These are phyloP conservation scores for Angomonas desouzai DNA, from an alignment of 208 protist species.

Conservation along the genomic window DNA sequence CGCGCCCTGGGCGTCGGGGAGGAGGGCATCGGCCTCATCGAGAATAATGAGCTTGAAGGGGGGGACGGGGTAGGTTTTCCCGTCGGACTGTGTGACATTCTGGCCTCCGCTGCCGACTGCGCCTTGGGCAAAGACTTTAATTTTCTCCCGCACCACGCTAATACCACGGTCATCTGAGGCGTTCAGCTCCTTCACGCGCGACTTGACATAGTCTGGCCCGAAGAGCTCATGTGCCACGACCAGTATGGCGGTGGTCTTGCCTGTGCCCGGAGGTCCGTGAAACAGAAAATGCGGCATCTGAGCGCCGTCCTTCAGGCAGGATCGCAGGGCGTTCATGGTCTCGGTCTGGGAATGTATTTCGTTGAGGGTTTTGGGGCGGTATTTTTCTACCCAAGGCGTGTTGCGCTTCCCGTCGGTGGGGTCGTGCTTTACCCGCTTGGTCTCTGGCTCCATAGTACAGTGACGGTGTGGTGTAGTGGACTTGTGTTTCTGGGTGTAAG, in stretches of 20 bases:
- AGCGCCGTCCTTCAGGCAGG: slow-evolving; percentile 71
- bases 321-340: slow-evolving; percentile 89
- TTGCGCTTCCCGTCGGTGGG: not conserved
- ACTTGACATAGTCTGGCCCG: slow-evolving; percentile 87
- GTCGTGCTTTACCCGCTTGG: slow-evolving; percentile 32
- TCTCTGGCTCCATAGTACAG: slow-evolving; percentile 18
- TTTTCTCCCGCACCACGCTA: slow-evolving; percentile 96
- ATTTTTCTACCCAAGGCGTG: slow-evolving; percentile 91
- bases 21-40: slow-evolving; percentile 99
- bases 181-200: slow-evolving; percentile 99
- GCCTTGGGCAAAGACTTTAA: slow-evolving; percentile 97
- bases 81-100: slow-evolving; percentile 71
- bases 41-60: slow-evolving; percentile 99
- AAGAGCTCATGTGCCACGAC: slow-evolving; percentile 97
- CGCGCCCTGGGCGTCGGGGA: slow-evolving; percentile 97
- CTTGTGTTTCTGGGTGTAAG: slow-evolving; percentile 5
- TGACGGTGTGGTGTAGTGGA: too few relatives aligned
- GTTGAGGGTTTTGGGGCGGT: slow-evolving; percentile 90
- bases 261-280: slow-evolving; percentile 97
- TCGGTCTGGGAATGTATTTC: slow-evolving; percentile 97
- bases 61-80: slow-evolving; percentile 83
- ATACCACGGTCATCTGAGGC: slow-evolving; percentile 99
- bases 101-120: slow-evolving; percentile 59
- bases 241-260: slow-evolving; percentile 99
- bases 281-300: slow-evolving; percentile 99